These are phyloP conservation scores for Penicillium nordicum DNA, from an alignment of 2,329 filamentous ascomycete species.

Conservation along the genomic window DNA sequence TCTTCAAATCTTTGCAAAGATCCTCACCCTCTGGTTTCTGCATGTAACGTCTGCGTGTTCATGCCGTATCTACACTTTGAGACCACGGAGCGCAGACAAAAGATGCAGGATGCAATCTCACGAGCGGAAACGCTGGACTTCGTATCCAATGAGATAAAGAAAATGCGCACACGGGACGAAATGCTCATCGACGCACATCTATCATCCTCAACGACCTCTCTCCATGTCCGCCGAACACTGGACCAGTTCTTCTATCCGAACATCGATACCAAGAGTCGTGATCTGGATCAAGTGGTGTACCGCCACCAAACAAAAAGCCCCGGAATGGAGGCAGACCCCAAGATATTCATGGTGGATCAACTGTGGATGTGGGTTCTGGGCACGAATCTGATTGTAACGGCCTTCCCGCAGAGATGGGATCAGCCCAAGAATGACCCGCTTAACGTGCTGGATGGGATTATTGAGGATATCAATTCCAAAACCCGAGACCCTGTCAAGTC, in stretches of 20 bases:
- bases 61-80: constrained; percentile 67
- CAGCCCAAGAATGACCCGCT: constrained; percentile 61
- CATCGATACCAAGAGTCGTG: constrained; percentile 55
- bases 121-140: constrained; percentile 29
- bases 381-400: constrained; percentile 56
- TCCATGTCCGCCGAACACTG: constrained; percentile 59
- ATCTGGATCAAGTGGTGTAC: constrained; percentile 63
- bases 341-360: constrained; percentile 67
- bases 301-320: constrained; percentile 51
- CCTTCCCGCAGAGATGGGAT: constrained; percentile 40
- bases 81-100: constrained; percentile 52
- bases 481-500: constrained; percentile 57
- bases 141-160: constrained; percentile 26
- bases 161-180: constrained; percentile 31
- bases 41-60: constrained; percentile 41
- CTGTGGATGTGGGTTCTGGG: constrained; percentile 63
- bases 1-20: constrained; percentile 39
- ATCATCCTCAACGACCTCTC: constrained; percentile 34
- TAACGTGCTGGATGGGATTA: constrained; percentile 59
- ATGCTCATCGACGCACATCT: constrained; percentile 39
- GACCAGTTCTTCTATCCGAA: constrained; percentile 67
- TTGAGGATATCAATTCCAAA: constrained; percentile 64
- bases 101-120: constrained; percentile 57
- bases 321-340: constrained; percentile 45
- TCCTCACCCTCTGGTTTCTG: constrained; percentile 13